These are phyloP conservation scores for Kingdonia uniflora DNA, from an alignment of 164 flowering plant genomes.

Conservation along the genomic window DNA sequence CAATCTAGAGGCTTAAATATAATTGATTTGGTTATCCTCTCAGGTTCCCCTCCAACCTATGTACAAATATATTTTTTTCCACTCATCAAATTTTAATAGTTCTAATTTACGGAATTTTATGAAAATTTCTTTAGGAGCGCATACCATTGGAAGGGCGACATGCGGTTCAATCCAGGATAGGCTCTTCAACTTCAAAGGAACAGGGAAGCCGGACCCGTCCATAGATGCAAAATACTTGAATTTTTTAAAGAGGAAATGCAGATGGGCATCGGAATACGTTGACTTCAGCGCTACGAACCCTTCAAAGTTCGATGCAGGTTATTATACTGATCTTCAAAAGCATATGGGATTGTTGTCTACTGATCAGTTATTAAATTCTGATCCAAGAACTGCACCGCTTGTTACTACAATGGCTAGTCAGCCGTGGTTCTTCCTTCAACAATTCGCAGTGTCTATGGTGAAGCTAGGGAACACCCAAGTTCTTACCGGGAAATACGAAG, in stretches of 20 bases:
- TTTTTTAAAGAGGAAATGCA: constrained; percentile 56
- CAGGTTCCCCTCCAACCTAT: constrained; percentile 46
- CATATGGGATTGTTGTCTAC: constrained; percentile 50
- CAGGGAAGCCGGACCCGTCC: constrained; percentile 37
- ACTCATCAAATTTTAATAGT: neutral
- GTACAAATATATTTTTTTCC: neutral
- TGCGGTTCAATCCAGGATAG: constrained; percentile 48
- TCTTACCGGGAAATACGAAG: constrained; percentile 38
- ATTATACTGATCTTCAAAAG: constrained; percentile 49
- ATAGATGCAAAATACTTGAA: constrained; percentile 34
- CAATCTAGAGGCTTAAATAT: constrained; percentile 46
- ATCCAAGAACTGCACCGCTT: constrained; percentile 39
- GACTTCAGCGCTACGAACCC: constrained; percentile 68
- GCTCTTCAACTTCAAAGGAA: constrained; percentile 42
- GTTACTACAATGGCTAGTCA: constrained; percentile 30
- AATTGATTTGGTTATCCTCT: constrained; percentile 59
- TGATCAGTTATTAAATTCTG: constrained; percentile 47
- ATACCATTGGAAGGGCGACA: constrained; percentile 60
- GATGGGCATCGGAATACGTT: constrained; percentile 48
- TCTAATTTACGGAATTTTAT: neutral
- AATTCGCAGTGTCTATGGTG: constrained; percentile 66
- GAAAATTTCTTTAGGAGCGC: constrained; percentile 36
- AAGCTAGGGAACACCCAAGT: constrained; percentile 55
- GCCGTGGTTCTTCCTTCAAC: constrained; percentile 27
- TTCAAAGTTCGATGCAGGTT: constrained; percentile 32